Conservation (phyloP, 768 basidiomycete genomes). For the Chalciporus piperatus region DNA sequence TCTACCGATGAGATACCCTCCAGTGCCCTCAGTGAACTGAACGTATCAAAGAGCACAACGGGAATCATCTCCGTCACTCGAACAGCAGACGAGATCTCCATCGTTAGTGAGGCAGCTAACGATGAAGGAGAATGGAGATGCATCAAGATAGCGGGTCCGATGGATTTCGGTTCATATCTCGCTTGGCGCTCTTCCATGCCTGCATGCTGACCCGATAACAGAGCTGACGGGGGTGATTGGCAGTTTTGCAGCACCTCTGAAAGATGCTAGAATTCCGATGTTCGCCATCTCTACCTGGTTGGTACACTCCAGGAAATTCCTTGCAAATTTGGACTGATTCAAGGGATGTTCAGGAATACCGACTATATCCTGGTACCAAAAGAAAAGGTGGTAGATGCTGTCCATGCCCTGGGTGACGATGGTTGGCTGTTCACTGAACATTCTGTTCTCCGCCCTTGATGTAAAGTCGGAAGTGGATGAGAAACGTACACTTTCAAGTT, state of each 20-base stretch:
- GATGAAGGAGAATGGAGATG: constrained; percentile 51
- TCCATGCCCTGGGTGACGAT: constrained; percentile 42
- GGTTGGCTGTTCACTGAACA: constrained; percentile 42
- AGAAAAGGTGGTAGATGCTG: constrained; percentile 40
- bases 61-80: constrained; percentile 55
- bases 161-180: constrained; percentile 53
- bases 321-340: not conserved
- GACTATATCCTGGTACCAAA: constrained; percentile 60
- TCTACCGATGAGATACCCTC: constrained; percentile 34
- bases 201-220: constrained; percentile 21
- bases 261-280: constrained; percentile 48
- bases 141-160: constrained; percentile 62
- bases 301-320: constrained; percentile 6
- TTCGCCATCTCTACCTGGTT: constrained; percentile 67
- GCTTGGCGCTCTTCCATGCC: not conserved
- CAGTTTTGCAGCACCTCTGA: constrained; percentile 52
- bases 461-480: not conserved
- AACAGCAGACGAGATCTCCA: constrained; percentile 58
- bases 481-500: too few relatives aligned
- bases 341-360: constrained; percentile 50
- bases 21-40: constrained; percentile 23
- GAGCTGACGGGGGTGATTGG: constrained; percentile 57
- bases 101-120: constrained; percentile 46
- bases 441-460: constrained; percentile 7
- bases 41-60: constrained; percentile 27